A percentile compares a stretch with the other conserved stretches of the same genome.
Conservation (phyloP, 352 stramenopile species). For the Globisporangium takayamanum region DNA sequence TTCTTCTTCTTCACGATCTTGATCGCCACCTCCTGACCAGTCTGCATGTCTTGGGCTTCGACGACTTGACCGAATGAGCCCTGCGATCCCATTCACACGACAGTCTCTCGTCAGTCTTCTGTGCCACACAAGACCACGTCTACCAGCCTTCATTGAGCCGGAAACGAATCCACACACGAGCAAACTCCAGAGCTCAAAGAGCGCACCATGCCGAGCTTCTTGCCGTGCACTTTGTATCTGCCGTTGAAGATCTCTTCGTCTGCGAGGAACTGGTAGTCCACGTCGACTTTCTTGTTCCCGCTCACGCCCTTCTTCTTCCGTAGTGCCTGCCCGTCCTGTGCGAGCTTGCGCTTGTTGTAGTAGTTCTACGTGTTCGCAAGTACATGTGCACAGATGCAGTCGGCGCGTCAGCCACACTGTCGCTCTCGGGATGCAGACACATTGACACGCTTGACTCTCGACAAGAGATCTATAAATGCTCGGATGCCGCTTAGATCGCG, state of each 20-base stretch:
- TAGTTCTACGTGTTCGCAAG: conserved; percentile 52
- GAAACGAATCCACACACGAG: background rate
- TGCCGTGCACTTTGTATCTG: conserved; percentile 64
- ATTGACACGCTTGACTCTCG: background rate
- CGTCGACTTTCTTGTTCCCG: conserved; percentile 20
- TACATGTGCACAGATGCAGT: conserved; percentile 6
- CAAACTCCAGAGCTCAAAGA: background rate
- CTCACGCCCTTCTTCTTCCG: conserved; percentile 59
- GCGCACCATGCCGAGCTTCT: conserved; percentile 63
- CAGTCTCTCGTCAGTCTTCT: too few relatives aligned
- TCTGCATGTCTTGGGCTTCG: conserved; percentile 69
- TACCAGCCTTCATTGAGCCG: background rate
- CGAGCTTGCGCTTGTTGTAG: conserved; percentile 67
- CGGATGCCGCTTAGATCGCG: background rate
- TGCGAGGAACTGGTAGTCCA: conserved; percentile 53
- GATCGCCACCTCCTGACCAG: conserved; percentile 91
- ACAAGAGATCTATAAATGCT: background rate
- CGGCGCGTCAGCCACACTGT: conserved; percentile 2
- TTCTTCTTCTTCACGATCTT: conserved; percentile 99
- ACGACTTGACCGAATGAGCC: conserved; percentile 84
- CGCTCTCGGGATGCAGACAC: background rate
- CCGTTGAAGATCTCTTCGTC: conserved; percentile 74
- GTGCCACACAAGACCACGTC: background rate
- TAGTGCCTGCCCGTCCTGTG: conserved; percentile 29
- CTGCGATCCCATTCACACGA: conserved; percentile 18